These are phyloP conservation scores for Candida ovalis DNA, from an alignment of 805 yeast genomes.

Conservation along the genomic window DNA sequence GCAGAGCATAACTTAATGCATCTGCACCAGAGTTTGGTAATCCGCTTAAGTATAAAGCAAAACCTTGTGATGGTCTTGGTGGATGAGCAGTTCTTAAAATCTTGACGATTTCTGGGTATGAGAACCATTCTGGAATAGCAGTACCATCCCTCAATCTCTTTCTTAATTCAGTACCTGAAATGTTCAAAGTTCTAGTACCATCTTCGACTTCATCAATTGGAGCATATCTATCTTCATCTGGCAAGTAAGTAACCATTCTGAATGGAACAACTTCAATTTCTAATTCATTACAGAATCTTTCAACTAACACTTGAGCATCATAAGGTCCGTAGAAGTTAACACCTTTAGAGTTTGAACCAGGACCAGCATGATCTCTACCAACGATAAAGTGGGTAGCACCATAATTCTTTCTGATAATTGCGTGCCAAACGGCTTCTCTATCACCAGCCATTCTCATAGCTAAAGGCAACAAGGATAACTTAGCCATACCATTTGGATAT, in stretches of 20 bases:
- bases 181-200: conserved; percentile 74
- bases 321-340: conserved; percentile 95
- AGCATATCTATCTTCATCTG: conserved; percentile 91
- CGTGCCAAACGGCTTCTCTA: conserved; percentile 98
- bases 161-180: conserved; percentile 91
- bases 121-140: conserved; percentile 94
- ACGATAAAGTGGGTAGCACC: conserved; percentile 97
- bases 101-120: conserved; percentile 92
- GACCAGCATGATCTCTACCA: conserved; percentile 98
- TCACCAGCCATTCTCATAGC: conserved; percentile 99
- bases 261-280: conserved; percentile 91
- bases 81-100: conserved; percentile 91
- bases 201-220: conserved; percentile 89
- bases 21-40: conserved; percentile 55
- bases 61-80: conserved; percentile 87
- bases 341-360: conserved; percentile 84
- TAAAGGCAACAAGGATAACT: conserved; percentile 79
- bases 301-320: conserved; percentile 91
- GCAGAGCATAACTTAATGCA: conserved; percentile 75
- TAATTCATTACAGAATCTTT: conserved; percentile 68
- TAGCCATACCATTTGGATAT: conserved; percentile 92
- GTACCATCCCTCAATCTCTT: conserved; percentile 81
- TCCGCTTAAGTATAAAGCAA: conserved; percentile 66
- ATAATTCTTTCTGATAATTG: conserved; percentile 90
- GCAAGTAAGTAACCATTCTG: conserved; percentile 94